Evolutionary conservation across 2,329 filamentous ascomycete genomes (phyloP).

Genomic region (Xylariaceae sp.): DNA sequence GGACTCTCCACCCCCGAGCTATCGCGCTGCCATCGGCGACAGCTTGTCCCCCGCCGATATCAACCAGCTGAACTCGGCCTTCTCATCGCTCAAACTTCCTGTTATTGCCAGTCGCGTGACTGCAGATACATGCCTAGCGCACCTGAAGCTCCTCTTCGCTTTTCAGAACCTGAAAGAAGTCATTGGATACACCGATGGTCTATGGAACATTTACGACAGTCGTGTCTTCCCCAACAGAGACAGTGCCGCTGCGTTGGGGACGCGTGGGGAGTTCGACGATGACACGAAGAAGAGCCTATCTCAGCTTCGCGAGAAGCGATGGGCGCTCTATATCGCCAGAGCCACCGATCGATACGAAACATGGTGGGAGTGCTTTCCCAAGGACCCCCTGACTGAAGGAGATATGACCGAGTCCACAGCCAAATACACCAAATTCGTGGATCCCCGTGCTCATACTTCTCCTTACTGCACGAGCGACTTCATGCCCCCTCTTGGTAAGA

Average conservation of each 20-base stretch:
- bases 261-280: constrained; percentile 26
- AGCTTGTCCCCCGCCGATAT: constrained; percentile 15
- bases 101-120: constrained; percentile 34
- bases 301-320: constrained; percentile 63
- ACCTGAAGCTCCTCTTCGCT: constrained; percentile 66
- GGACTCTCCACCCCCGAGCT: constrained; percentile 19
- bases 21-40: constrained; percentile 7
- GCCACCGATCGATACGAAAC: constrained; percentile 62
- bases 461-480: constrained; percentile 36
- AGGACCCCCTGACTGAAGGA: constrained; percentile 30
- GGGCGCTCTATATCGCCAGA: constrained; percentile 62
- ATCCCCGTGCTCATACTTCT: constrained; percentile 15
- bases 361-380: constrained; percentile 52
- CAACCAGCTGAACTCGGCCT: constrained; percentile 29
- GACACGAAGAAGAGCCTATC: constrained; percentile 42
- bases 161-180: constrained; percentile 63
- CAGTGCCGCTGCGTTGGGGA: constrained; percentile 6
- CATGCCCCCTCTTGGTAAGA: constrained; percentile 54
- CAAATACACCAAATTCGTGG: constrained; percentile 23
- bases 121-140: constrained; percentile 58
- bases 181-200: constrained; percentile 58
- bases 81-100: constrained; percentile 35
- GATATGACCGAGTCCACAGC: constrained; percentile 31
- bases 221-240: constrained; percentile 29
- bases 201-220: constrained; percentile 58